Conservation (phyloP, 768 basidiomycete species). For the Guyanaporus albipodus region DNA sequence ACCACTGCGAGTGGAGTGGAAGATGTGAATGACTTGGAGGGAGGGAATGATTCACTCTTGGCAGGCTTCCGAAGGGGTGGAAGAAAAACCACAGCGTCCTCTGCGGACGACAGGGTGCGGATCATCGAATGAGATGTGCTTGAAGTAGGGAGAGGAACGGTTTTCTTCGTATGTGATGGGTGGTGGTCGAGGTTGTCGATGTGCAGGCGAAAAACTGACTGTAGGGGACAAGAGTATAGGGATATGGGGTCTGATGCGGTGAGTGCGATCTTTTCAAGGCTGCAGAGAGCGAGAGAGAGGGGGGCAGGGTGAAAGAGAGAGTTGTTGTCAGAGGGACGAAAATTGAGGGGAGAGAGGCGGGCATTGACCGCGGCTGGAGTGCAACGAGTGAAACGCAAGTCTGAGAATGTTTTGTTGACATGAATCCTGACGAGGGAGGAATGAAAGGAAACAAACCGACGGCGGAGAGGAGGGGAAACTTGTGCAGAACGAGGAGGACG, state of each 20-base stretch:
- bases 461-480: slow-evolving; percentile 57
- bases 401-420: slow-evolving; percentile 26
- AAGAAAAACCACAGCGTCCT: slow-evolving; percentile 15
- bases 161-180: slow-evolving; percentile 2
- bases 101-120: slow-evolving; percentile 6
- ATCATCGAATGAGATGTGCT: not conserved
- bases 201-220: slow-evolving; percentile 29
- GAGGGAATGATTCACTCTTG: not conserved
- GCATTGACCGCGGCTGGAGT: slow-evolving; percentile 16
- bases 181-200: slow-evolving; percentile 13
- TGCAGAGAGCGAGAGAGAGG: slow-evolving; percentile 34
- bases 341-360: slow-evolving; percentile 20
- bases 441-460: slow-evolving; percentile 44
- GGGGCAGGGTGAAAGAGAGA: slow-evolving; percentile 43
- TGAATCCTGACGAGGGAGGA: not conserved
- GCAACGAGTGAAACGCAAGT: slow-evolving; percentile 50
- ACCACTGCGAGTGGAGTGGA: not conserved
- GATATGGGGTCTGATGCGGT: slow-evolving; percentile 14
- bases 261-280: slow-evolving; percentile 22
- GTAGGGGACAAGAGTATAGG: slow-evolving; percentile 25
- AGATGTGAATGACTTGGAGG: not conserved
- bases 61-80: slow-evolving; percentile 15
- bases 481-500: slow-evolving; percentile 38
- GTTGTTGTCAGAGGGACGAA: slow-evolving; percentile 25
- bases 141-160: not conserved